Percentiles rank a stretch among this genome's conserved stretches.
These are phyloP conservation scores for Moesziomyces aphidis DNA, from an alignment of 1,284 basidiomycete genomes.

Conservation along the genomic window DNA sequence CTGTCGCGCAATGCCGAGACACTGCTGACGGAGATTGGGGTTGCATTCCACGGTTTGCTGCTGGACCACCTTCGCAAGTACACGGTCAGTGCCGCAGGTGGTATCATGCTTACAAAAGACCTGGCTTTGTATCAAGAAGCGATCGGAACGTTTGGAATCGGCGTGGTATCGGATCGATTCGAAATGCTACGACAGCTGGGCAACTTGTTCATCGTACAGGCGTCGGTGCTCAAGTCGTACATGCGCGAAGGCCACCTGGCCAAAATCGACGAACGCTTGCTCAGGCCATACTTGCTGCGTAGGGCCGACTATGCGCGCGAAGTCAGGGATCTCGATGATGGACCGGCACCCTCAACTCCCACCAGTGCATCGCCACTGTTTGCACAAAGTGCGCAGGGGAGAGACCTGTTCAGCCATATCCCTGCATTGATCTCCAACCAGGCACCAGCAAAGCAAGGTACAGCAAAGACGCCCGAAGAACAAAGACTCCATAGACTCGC, in stretches of 20 bases:
- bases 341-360: constrained; percentile 9
- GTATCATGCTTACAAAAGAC: constrained; percentile 97
- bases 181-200: constrained; percentile 98
- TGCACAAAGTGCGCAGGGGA: background rate
- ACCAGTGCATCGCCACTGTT: constrained; percentile 20
- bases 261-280: constrained; percentile 84
- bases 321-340: constrained; percentile 58
- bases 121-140: constrained; percentile 96
- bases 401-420: constrained; percentile 40
- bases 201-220: constrained; percentile 79
- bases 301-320: constrained; percentile 79
- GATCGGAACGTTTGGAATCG: constrained; percentile 82
- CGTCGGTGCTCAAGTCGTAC: constrained; percentile 64
- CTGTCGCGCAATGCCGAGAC: constrained; percentile 80
- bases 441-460: background rate
- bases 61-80: constrained; percentile 96
- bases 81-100: constrained; percentile 94
- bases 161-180: constrained; percentile 90
- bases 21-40: constrained; percentile 92
- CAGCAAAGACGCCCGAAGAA: constrained; percentile 18
- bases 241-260: constrained; percentile 71
- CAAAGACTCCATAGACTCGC: constrained; percentile 31
- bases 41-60: constrained; percentile 91
- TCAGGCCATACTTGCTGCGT: constrained; percentile 90
- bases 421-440: constrained; percentile 16